A percentile compares a stretch with the other conserved stretches of the same genome.
These are phyloP conservation scores for Didymella keratinophila DNA, from an alignment of 2,329 filamentous ascomycete species.

Conservation along the genomic window DNA sequence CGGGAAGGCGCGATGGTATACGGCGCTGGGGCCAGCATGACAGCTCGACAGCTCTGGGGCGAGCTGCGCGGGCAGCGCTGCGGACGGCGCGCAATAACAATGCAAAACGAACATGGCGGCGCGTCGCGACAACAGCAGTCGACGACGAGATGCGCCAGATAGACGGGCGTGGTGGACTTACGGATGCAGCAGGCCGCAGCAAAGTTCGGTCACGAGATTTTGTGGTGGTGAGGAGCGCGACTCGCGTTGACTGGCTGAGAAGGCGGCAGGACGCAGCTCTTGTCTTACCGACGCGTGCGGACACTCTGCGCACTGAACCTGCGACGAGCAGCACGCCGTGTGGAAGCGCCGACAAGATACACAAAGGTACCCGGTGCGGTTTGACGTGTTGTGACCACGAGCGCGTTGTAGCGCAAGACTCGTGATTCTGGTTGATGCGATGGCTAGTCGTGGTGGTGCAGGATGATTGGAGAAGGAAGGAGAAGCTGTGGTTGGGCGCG, in stretches of 20 bases:
- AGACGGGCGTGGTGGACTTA: slow-evolving; percentile 39
- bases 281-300: slow-evolving; percentile 31
- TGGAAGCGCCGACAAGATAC: slow-evolving; percentile 27
- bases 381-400: slow-evolving; percentile 31
- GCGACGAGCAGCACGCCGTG: slow-evolving; percentile 26
- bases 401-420: slow-evolving; percentile 38
- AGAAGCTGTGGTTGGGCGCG: slow-evolving; percentile 38
- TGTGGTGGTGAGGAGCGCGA: slow-evolving; percentile 37
- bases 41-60: slow-evolving; percentile 5
- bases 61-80: slow-evolving; percentile 5
- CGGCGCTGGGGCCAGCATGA: slow-evolving; percentile 17
- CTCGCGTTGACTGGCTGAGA: slow-evolving; percentile 36
- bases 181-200: slow-evolving; percentile 46
- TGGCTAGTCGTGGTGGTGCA: slow-evolving; percentile 35
- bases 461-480: slow-evolving; percentile 40
- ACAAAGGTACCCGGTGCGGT: slow-evolving; percentile 26
- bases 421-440: slow-evolving; percentile 30
- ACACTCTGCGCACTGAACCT: slow-evolving; percentile 16
- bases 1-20: slow-evolving; percentile 20
- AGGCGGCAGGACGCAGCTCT: slow-evolving; percentile 23
- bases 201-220: slow-evolving; percentile 47
- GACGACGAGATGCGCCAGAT: slow-evolving; percentile 20
- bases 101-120: slow-evolving; percentile 10
- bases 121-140: slow-evolving; percentile 17
- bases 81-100: slow-evolving; percentile 13